These are phyloP conservation scores for Corylus avellana DNA, from an alignment of 306 rosid species.

Conservation along the genomic window DNA sequence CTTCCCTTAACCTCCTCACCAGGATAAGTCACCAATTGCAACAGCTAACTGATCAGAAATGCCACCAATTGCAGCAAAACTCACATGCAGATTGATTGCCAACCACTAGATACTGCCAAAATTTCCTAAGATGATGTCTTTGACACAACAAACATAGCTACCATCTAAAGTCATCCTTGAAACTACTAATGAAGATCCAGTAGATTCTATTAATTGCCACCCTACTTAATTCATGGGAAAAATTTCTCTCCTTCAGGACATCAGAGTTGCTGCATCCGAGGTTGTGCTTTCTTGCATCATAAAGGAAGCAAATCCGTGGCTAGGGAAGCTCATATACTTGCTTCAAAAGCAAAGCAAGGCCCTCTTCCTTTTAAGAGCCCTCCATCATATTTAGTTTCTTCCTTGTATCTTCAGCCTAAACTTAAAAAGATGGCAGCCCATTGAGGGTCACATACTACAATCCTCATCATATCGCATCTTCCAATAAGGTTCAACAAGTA, in stretches of 20 bases:
- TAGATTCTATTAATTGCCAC: no score
- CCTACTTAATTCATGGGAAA: not conserved
- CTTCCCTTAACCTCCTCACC: no score
- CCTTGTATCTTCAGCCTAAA: not conserved
- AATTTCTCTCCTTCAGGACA: constrained; percentile 1
- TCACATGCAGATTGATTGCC: no score
- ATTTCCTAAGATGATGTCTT: no score
- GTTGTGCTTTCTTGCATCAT: not conserved
- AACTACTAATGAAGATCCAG: no score
- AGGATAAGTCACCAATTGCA: no score
- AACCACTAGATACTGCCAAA: no score
- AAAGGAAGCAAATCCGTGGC: not conserved
- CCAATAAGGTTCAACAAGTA: not conserved
- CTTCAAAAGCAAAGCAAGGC: not conserved
- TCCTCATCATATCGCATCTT: not conserved
- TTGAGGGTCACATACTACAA: not conserved
- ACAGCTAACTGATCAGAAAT: no score
- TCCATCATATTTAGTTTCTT: not conserved
- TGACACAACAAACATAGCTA: no score
- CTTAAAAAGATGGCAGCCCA: not conserved
- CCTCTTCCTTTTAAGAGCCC: no score
- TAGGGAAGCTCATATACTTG: not conserved
- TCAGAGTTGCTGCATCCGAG: not conserved
- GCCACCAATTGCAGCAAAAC: no score
- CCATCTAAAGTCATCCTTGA: no score